phyloP scores from a whole-genome alignment of 306 rosid genomes.

The Medicago lupulina region DNA sequence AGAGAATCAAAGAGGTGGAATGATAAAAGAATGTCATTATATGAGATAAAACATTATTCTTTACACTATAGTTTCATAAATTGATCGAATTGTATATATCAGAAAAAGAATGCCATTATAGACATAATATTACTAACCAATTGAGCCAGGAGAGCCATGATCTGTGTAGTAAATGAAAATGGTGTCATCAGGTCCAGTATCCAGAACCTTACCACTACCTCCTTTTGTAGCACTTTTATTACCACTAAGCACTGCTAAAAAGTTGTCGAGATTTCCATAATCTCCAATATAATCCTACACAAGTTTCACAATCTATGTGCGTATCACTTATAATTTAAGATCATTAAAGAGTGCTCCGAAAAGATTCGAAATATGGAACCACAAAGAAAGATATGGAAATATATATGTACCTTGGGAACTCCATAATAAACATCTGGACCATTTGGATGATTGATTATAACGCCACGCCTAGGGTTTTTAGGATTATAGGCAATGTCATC shows the following conservation, averaged over 20 bases:
- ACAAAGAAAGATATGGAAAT: too few relatives aligned
- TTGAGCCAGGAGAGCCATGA: conserved; percentile 56
- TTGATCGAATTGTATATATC: too few relatives aligned
- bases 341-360: too few relatives aligned
- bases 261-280: conserved; percentile 32
- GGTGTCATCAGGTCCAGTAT: conserved; percentile 61
- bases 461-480: conserved; percentile 32
- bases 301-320: not conserved
- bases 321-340: too few relatives aligned
- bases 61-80: too few relatives aligned
- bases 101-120: too few relatives aligned
- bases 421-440: conserved; percentile 43
- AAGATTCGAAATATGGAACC: too few relatives aligned
- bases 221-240: conserved; percentile 57
- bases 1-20: too few relatives aligned
- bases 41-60: too few relatives aligned
- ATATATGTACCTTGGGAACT: conserved; percentile 43
- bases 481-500: conserved; percentile 39
- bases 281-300: conserved; percentile 58
- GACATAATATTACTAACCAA: conserved; percentile 46
- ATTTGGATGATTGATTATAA: conserved; percentile 40
- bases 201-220: conserved; percentile 74
- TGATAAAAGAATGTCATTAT: too few relatives aligned
- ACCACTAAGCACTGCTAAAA: conserved; percentile 66
- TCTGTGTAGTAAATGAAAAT: conserved; percentile 67